Percentiles rank a stretch among this genome's conserved stretches.
Evolutionary conservation across 2,329 filamentous ascomycete genomes (phyloP).

Genomic region (Pseudogymnoascus sp.): DNA sequence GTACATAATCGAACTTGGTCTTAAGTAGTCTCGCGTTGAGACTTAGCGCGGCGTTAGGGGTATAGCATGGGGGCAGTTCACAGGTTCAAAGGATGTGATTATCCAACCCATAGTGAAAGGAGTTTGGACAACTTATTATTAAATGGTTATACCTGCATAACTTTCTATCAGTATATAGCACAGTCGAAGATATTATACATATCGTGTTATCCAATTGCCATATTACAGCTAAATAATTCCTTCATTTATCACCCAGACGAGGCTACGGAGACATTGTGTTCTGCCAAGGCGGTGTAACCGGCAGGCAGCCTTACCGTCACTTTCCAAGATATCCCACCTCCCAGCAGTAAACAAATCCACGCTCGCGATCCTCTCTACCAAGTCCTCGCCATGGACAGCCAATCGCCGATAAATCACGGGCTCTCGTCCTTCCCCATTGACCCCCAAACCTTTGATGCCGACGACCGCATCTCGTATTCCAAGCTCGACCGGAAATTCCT

Average conservation of each 20-base stretch:
- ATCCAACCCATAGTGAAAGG: conserved; percentile 2
- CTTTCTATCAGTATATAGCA: not conserved
- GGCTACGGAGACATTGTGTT: not conserved
- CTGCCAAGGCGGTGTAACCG: conserved; percentile 6
- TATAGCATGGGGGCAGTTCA: not conserved
- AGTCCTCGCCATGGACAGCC: not conserved
- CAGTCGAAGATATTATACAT: not conserved
- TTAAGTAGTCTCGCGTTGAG: conserved; percentile 10
- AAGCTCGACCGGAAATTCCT: conserved; percentile 73
- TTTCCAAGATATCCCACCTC: not conserved
- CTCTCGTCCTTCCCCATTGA: conserved; percentile 24
- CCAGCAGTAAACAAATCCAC: not conserved
- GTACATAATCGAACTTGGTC: conserved; percentile 17
- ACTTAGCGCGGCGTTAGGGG: conserved; percentile 25
- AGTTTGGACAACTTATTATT: conserved; percentile 1
- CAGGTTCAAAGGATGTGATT: not conserved
- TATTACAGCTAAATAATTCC: not conserved
- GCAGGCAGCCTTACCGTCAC: conserved; percentile 4
- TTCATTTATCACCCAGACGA: not conserved
- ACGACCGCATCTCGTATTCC: conserved; percentile 83
- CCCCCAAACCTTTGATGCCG: conserved; percentile 52
- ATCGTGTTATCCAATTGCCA: not conserved
- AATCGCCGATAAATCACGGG: not conserved
- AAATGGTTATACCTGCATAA: not conserved
- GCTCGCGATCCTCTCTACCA: not conserved